Conservation (phyloP, 768 basidiomycete species). For the Krasilnikovozyma curviuscula region DNA sequence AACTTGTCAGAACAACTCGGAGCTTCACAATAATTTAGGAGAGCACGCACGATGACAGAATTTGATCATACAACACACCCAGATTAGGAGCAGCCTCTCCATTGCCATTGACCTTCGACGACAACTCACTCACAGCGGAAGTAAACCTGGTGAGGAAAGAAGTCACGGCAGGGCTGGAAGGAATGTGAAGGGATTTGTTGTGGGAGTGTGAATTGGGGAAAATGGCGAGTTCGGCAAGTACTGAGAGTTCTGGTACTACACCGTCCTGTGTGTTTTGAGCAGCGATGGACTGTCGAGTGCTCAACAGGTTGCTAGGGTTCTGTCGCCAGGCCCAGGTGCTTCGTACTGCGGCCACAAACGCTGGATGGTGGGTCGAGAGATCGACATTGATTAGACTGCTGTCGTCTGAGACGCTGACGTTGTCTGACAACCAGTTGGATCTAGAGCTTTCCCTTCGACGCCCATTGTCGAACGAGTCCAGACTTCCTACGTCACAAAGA, state of each 20-base stretch:
- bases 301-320: background rate
- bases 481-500: slow-evolving; percentile 24
- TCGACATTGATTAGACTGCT: slow-evolving; percentile 18
- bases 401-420: slow-evolving; percentile 1
- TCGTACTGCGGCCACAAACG: slow-evolving; percentile 25
- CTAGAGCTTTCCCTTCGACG: too few species aligned
- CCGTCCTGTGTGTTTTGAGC: background rate
- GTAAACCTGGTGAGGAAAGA: slow-evolving; percentile 25
- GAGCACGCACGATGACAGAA: slow-evolving; percentile 25
- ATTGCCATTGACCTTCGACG: slow-evolving; percentile 20
- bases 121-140: slow-evolving; percentile 17
- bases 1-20: slow-evolving; percentile 5
- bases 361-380: slow-evolving; percentile 23
- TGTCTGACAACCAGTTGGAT: background rate
- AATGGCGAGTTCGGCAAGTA: background rate
- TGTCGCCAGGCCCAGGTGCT: slow-evolving; percentile 26
- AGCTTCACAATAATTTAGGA: slow-evolving; percentile 1
- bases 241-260: background rate
- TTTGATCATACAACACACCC: slow-evolving; percentile 27
- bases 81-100: slow-evolving; percentile 18
- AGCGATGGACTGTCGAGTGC: background rate
- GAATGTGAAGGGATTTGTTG: background rate
- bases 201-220: background rate
- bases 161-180: slow-evolving; percentile 12
- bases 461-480: too few species aligned